Conservation (phyloP, 371 early-diverging fungal species). For the Syncephalis plumigaleata region DNA sequence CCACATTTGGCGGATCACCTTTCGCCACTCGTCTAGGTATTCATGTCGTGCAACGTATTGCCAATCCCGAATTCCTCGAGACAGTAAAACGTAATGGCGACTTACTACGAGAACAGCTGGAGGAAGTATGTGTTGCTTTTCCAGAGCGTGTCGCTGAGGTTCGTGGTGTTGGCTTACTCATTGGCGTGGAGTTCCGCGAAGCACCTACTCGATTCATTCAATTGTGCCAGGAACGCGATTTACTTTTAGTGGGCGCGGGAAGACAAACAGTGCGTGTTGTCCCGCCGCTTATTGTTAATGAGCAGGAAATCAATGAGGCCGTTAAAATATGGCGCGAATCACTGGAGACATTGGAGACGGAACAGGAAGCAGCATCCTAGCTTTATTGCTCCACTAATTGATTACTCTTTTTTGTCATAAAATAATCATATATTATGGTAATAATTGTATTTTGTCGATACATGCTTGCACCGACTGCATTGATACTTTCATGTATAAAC, state of each 20-base stretch:
- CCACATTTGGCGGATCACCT: constrained; percentile 93
- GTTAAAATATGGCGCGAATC: constrained; percentile 42
- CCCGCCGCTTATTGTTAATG: constrained; percentile 60
- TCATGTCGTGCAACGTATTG: constrained; percentile 50
- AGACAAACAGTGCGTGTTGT: constrained; percentile 77
- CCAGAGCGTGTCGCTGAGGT: constrained; percentile 48
- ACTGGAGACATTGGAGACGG: constrained; percentile 23
- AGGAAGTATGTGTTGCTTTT: constrained; percentile 19
- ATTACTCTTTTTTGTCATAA: too few species aligned
- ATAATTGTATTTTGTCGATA: too few species aligned
- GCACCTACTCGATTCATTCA: constrained; percentile 54
- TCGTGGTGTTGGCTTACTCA: constrained; percentile 70
- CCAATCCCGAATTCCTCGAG: constrained; percentile 40
- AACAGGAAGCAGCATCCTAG: constrained; percentile 1
- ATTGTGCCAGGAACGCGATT: constrained; percentile 57
- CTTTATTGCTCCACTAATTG: too few species aligned
- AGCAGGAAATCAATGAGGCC: constrained; percentile 47
- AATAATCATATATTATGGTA: too few species aligned
- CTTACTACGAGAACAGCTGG: constrained; percentile 26
- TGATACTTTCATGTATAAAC: too few species aligned
- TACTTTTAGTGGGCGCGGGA: constrained; percentile 78
- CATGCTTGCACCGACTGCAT: too few species aligned
- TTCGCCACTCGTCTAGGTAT: constrained; percentile 63
- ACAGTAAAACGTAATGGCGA: constrained; percentile 39
- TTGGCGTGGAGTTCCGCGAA: constrained; percentile 51